Evolutionary conservation across 2,329 filamentous ascomycete species (phyloP).

Genomic region (Apiospora kogelbergensis): DNA sequence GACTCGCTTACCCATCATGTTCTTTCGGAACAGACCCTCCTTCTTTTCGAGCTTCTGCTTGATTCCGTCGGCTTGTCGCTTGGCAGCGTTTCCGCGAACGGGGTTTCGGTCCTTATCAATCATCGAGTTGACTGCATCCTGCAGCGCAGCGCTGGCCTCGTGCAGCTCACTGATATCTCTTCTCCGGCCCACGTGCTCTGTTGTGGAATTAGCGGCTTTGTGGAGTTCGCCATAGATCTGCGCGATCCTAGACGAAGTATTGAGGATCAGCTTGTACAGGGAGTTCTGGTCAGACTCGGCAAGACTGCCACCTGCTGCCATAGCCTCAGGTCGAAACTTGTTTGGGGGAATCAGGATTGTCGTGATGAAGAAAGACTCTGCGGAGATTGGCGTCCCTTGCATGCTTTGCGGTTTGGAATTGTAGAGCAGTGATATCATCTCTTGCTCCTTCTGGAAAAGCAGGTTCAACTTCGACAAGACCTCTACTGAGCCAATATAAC

Average conservation of each 20-base stretch:
- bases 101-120: constrained; percentile 89
- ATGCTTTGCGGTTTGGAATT: constrained; percentile 66
- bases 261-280: constrained; percentile 82
- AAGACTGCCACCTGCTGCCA: constrained; percentile 62
- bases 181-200: constrained; percentile 38
- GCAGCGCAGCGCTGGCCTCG: constrained; percentile 78
- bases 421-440: constrained; percentile 83
- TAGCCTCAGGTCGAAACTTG: constrained; percentile 81
- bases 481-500: constrained; percentile 81
- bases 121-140: constrained; percentile 88
- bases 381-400: constrained; percentile 62
- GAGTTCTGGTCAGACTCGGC: constrained; percentile 87
- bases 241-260: constrained; percentile 70
- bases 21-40: constrained; percentile 95
- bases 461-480: constrained; percentile 75
- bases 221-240: constrained; percentile 71
- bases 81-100: constrained; percentile 73
- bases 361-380: constrained; percentile 94
- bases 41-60: constrained; percentile 99
- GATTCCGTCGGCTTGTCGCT: constrained; percentile 85
- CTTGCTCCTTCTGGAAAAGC: constrained; percentile 84
- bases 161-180: constrained; percentile 76
- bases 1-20: constrained; percentile 99
- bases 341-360: constrained; percentile 89
- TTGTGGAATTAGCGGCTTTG: constrained; percentile 37